Conservation (phyloP, 495 filamentous ascomycete genomes). For the Annulohypoxylon nitens region DNA sequence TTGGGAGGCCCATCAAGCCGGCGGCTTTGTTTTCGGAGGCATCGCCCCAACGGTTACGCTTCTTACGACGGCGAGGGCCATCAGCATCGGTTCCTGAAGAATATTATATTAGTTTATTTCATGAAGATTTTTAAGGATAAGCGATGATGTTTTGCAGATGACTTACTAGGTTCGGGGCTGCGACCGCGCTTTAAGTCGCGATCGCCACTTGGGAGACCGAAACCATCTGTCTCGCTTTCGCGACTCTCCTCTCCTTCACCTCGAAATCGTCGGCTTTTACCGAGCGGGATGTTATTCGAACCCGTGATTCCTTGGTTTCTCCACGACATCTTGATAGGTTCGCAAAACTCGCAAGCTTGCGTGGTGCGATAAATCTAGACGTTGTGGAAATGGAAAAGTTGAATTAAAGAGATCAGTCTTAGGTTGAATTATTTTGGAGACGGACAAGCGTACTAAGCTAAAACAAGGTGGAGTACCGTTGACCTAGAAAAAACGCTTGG, state of each 20-base stretch:
- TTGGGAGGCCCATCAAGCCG: slow-evolving; percentile 96
- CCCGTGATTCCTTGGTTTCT: slow-evolving; percentile 96
- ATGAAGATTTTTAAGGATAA: neutral
- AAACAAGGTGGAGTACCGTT: slow-evolving; percentile 35
- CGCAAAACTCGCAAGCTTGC: slow-evolving; percentile 1
- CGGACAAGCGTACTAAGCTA: slow-evolving; percentile 35
- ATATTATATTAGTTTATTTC: neutral
- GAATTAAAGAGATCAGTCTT: slow-evolving; percentile 36
- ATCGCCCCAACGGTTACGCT: slow-evolving; percentile 98
- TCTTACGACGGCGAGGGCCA: slow-evolving; percentile 88
- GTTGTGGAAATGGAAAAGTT: slow-evolving; percentile 18
- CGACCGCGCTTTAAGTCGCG: slow-evolving; percentile 77
- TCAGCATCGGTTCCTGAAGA: slow-evolving; percentile 66
- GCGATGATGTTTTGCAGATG: neutral
- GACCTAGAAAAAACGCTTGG: too few species aligned
- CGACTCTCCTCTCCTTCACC: slow-evolving; percentile 70
- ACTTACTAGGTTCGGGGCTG: slow-evolving; percentile 63
- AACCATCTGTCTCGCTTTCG: slow-evolving; percentile 49
- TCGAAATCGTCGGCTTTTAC: slow-evolving; percentile 85
- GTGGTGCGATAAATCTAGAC: slow-evolving; percentile 10
- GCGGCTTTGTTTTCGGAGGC: slow-evolving; percentile 97
- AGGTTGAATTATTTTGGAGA: slow-evolving; percentile 27
- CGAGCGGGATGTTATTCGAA: slow-evolving; percentile 97
- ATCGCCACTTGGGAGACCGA: slow-evolving; percentile 70
- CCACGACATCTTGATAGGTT: slow-evolving; percentile 78